phyloP scores from a whole-genome alignment of 345 rosid species.

The Garcia nutans region DNA sequence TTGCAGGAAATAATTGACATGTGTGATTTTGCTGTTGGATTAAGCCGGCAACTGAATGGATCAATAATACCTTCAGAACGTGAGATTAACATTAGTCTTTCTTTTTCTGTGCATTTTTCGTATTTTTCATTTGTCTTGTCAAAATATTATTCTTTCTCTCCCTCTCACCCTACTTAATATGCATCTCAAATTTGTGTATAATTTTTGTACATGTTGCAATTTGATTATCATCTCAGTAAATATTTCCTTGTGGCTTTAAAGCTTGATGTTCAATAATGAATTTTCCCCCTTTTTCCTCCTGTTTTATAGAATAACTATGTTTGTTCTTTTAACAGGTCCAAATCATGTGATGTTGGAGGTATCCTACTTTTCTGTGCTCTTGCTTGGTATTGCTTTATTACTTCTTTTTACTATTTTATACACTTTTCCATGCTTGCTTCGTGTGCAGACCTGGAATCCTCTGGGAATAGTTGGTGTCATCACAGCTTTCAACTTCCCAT shows the following conservation, averaged over 20 bases:
- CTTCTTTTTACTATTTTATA: conserved; percentile 15
- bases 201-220: background rate
- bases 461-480: conserved; percentile 95
- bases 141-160: conserved; percentile 4
- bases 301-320: conserved; percentile 12
- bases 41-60: conserved; percentile 95
- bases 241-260: background rate
- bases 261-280: background rate
- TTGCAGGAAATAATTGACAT: conserved; percentile 95
- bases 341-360: conserved; percentile 98
- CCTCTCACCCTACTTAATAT: conserved; percentile 1
- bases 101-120: background rate
- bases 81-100: conserved; percentile 40
- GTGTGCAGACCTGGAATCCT: conserved; percentile 91
- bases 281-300: background rate
- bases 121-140: conserved; percentile 5
- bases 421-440: conserved; percentile 16
- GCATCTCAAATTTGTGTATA: background rate
- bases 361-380: conserved; percentile 19
- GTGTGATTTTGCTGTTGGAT: conserved; percentile 96
- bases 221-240: conserved; percentile 6
- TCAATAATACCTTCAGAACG: conserved; percentile 95
- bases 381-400: background rate
- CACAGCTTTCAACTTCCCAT: conserved; percentile 95
- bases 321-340: conserved; percentile 64